phyloP scores from a whole-genome alignment of 2,329 filamentous ascomycete genomes.

The Trichoderma pleuroti region DNA sequence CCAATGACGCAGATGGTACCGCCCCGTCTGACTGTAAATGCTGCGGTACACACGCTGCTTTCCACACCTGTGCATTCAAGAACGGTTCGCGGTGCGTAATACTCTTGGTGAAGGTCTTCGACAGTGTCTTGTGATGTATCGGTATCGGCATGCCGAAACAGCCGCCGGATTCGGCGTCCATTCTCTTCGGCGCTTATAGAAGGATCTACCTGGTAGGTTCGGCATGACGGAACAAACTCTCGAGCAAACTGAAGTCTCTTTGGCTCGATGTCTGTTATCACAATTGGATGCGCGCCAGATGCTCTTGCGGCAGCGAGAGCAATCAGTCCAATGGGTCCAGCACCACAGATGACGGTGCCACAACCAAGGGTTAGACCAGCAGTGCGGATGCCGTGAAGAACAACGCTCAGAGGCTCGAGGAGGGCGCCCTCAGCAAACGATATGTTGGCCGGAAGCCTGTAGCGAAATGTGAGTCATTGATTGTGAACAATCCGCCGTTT shows the following conservation, averaged over 20 bases:
- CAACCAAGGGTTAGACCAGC: not conserved
- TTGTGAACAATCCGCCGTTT: too few relatives aligned
- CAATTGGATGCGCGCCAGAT: constrained; percentile 2
- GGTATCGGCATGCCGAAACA: not conserved
- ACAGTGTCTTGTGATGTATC: not conserved
- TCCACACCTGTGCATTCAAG: constrained; percentile 4
- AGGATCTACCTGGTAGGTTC: constrained; percentile 3
- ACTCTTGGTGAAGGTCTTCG: not conserved
- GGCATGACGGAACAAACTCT: constrained; percentile 3
- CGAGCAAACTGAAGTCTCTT: not conserved
- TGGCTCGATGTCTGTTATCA: constrained; percentile 4
- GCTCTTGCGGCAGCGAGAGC: constrained; percentile 3
- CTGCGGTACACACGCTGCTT: constrained; percentile 4
- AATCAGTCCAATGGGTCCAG: not conserved
- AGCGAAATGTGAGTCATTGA: not conserved
- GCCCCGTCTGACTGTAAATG: constrained; percentile 6
- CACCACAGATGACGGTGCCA: not conserved
- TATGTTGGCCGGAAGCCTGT: not conserved
- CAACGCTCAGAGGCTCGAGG: constrained; percentile 10
- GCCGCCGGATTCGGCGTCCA: not conserved
- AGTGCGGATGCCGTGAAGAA: constrained; percentile 6
- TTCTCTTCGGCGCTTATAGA: not conserved
- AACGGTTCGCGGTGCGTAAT: not conserved
- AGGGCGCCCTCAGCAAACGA: constrained; percentile 7
- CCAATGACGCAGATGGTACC: constrained; percentile 5